Percentiles rank a stretch among this genome's conserved stretches.
Conservation (phyloP, 2,329 filamentous ascomycete genomes). For the Furcasterigmium furcatum region DNA sequence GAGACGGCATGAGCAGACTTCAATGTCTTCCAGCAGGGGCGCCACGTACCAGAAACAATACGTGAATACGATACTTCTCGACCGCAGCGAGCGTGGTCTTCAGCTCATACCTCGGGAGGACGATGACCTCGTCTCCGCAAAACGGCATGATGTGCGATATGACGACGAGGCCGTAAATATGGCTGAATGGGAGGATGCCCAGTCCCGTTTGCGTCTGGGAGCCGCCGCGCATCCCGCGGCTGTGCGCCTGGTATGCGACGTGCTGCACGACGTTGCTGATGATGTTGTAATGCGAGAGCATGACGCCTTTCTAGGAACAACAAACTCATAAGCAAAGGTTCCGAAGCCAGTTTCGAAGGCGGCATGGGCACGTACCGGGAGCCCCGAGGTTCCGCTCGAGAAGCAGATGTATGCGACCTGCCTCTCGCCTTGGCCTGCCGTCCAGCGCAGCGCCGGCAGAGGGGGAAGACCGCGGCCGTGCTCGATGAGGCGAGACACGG, state of each 20-base stretch:
- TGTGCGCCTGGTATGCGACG: constrained; percentile 32
- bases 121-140: constrained; percentile 67
- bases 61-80: constrained; percentile 43
- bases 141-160: constrained; percentile 63
- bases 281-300: constrained; percentile 73
- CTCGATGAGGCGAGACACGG: neutral
- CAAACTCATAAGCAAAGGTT: too few relatives aligned
- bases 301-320: constrained; percentile 64
- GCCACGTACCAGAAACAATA: neutral
- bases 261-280: constrained; percentile 71
- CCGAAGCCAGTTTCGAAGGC: neutral
- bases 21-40: constrained; percentile 66
- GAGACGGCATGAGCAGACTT: too few relatives aligned
- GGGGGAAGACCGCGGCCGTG: constrained; percentile 31
- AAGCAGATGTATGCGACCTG: constrained; percentile 67
- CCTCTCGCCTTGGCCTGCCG: constrained; percentile 51
- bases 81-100: constrained; percentile 58
- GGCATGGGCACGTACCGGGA: constrained; percentile 49
- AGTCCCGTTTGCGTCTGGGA: constrained; percentile 37
- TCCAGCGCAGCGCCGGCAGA: constrained; percentile 47
- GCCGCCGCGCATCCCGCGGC: constrained; percentile 13
- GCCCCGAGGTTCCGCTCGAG: constrained; percentile 67
- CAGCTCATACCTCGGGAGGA: constrained; percentile 73
- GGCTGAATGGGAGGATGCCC: constrained; percentile 70
- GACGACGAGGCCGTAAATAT: constrained; percentile 74